Conservation (phyloP, 805 yeast genomes). For the Teunomyces kruisii region DNA sequence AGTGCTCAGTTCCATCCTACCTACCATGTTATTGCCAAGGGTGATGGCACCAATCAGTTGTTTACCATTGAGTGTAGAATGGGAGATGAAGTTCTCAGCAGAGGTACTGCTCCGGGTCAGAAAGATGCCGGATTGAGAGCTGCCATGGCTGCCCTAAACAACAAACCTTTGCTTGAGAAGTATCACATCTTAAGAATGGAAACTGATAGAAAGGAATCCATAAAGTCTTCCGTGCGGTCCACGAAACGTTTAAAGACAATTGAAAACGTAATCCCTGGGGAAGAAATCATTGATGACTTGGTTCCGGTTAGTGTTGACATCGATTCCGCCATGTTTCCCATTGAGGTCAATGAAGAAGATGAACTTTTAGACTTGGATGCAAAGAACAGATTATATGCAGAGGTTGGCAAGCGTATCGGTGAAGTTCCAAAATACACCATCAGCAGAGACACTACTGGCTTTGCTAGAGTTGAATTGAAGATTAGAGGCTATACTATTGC, state of each 20-base stretch:
- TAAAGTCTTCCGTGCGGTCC: slow-evolving; percentile 12
- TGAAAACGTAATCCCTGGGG: slow-evolving; percentile 6
- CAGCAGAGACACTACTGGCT: slow-evolving; percentile 6
- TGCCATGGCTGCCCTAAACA: slow-evolving; percentile 74
- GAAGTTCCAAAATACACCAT: slow-evolving; percentile 33
- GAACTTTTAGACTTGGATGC: slow-evolving; percentile 33
- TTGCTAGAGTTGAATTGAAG: slow-evolving; percentile 21
- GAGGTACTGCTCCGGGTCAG: slow-evolving; percentile 65
- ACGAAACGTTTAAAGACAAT: slow-evolving; percentile 7
- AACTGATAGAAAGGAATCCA: slow-evolving; percentile 19
- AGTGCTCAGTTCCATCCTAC: slow-evolving; percentile 63
- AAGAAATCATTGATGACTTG: slow-evolving; percentile 6
- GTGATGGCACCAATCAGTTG: slow-evolving; percentile 49
- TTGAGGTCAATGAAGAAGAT: slow-evolving; percentile 22
- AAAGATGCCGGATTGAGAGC: slow-evolving; percentile 84
- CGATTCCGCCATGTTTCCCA: slow-evolving; percentile 22
- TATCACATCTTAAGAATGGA: slow-evolving; percentile 52
- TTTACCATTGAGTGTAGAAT: slow-evolving; percentile 67
- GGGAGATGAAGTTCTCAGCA: slow-evolving; percentile 65
- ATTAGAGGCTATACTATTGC: slow-evolving; percentile 30
- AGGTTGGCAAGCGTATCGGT: slow-evolving; percentile 34
- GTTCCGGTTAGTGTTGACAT: slow-evolving; percentile 24
- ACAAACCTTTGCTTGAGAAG: slow-evolving; percentile 60
- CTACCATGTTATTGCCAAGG: slow-evolving; percentile 49
- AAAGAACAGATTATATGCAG: slow-evolving; percentile 40